phyloP scores from a whole-genome alignment of 129 eudicot genomes.

The Apium graveolens region DNA sequence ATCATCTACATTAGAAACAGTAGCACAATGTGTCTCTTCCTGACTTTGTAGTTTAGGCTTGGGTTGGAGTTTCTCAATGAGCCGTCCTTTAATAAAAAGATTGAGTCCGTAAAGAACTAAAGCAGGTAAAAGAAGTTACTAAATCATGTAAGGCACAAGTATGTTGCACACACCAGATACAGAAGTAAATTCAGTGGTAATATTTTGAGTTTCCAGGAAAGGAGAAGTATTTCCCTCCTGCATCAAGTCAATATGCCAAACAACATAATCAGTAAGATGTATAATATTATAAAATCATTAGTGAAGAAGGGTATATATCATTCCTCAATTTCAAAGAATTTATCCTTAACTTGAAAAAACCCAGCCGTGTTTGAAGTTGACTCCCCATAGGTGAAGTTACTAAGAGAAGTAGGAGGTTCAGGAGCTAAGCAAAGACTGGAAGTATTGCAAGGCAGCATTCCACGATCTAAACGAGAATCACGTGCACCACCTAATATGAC shows the following conservation, averaged over 20 bases:
- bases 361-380: conserved; percentile 28
- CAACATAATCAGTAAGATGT: background rate
- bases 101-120: conserved; percentile 6
- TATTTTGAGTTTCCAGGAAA: conserved; percentile 33
- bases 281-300: background rate
- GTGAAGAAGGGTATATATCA: background rate
- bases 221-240: conserved; percentile 39
- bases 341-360: conserved; percentile 25
- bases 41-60: conserved; percentile 46
- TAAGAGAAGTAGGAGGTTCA: conserved; percentile 21
- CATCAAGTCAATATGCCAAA: conserved; percentile 11
- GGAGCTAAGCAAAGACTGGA: conserved; percentile 12
- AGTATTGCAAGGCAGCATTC: conserved; percentile 12
- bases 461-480: conserved; percentile 13
- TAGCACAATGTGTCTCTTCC: conserved; percentile 18
- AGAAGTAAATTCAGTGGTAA: conserved; percentile 23
- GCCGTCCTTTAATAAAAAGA: conserved; percentile 28
- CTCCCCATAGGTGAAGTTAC: conserved; percentile 39
- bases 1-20: conserved; percentile 26
- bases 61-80: conserved; percentile 45
- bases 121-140: background rate
- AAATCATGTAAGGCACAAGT: background rate
- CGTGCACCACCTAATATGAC: conserved; percentile 17
- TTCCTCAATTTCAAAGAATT: conserved; percentile 31
- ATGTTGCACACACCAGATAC: conserved; percentile 41